These are phyloP conservation scores for Pleoardoris graminearum DNA, from an alignment of 2,329 filamentous ascomycete species.

Conservation along the genomic window DNA sequence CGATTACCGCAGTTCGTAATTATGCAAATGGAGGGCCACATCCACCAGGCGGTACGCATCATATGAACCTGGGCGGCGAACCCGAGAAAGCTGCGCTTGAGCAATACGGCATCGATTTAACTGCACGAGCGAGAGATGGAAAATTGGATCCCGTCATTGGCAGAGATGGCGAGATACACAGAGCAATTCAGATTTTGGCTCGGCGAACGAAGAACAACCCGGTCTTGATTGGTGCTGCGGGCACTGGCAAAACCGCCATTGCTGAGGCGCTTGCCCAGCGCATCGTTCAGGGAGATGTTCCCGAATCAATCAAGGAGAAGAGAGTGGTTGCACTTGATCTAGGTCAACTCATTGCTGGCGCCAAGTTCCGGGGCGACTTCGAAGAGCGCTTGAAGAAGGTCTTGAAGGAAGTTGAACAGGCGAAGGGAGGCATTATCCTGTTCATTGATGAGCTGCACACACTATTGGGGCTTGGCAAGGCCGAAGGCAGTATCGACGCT, in stretches of 20 bases:
- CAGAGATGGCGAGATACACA: slow-evolving; percentile 85
- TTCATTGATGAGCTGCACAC: slow-evolving; percentile 96
- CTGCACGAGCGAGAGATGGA: slow-evolving; percentile 78
- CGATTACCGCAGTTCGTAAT: slow-evolving; percentile 51
- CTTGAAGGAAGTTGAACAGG: slow-evolving; percentile 85
- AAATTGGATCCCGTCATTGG: slow-evolving; percentile 97
- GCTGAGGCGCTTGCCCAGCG: slow-evolving; percentile 86
- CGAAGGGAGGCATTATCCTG: slow-evolving; percentile 85
- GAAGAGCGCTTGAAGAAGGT: slow-evolving; percentile 92
- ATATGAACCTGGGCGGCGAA: slow-evolving; percentile 82
- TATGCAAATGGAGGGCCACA: slow-evolving; percentile 70
- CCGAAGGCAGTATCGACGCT: slow-evolving; percentile 94
- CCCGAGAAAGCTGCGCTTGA: slow-evolving; percentile 84
- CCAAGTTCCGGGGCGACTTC: slow-evolving; percentile 94
- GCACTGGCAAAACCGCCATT: slow-evolving; percentile 92
- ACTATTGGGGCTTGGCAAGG: slow-evolving; percentile 87
- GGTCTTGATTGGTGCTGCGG: slow-evolving; percentile 87
- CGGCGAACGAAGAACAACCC: slow-evolving; percentile 95
- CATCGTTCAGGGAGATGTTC: slow-evolving; percentile 90
- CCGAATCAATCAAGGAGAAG: slow-evolving; percentile 95
- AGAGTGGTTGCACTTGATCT: slow-evolving; percentile 84
- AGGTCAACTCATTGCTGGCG: slow-evolving; percentile 90
- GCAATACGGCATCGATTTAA: slow-evolving; percentile 88
- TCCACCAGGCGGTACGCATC: slow-evolving; percentile 88
- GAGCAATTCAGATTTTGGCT: slow-evolving; percentile 92